Evolutionary conservation across 2,329 filamentous ascomycete genomes (phyloP).

Genomic region (Simplicillium sp.): DNA sequence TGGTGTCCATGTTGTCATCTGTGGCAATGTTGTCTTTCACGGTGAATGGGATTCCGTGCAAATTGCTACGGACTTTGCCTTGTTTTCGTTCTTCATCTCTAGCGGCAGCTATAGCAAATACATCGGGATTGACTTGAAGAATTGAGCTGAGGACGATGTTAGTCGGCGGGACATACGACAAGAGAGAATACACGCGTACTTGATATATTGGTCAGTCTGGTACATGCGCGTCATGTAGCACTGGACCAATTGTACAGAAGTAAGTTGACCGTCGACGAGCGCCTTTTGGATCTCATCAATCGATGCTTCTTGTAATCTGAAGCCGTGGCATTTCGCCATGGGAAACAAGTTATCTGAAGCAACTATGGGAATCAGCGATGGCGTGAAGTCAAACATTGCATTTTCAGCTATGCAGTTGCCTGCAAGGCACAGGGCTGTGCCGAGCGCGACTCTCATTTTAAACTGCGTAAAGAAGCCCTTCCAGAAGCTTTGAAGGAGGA

Average conservation of each 20-base stretch:
- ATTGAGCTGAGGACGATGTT: slow-evolving; percentile 32
- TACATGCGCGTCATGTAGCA: slow-evolving; percentile 53
- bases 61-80: slow-evolving; percentile 49
- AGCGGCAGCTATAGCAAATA: slow-evolving; percentile 47
- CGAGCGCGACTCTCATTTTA: too few species aligned
- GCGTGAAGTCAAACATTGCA: slow-evolving; percentile 9
- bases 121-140: slow-evolving; percentile 61
- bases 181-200: slow-evolving; percentile 28
- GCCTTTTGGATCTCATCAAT: slow-evolving; percentile 57
- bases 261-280: slow-evolving; percentile 44
- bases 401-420: too few species aligned
- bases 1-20: slow-evolving; percentile 64
- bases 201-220: slow-evolving; percentile 57
- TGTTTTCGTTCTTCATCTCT: slow-evolving; percentile 50
- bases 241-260: slow-evolving; percentile 45
- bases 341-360: slow-evolving; percentile 39
- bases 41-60: slow-evolving; percentile 68
- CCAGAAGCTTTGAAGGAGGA: too few species aligned
- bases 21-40: slow-evolving; percentile 67
- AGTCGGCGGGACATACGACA: not conserved
- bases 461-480: too few species aligned
- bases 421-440: too few species aligned
- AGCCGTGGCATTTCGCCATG: slow-evolving; percentile 51
- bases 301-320: slow-evolving; percentile 58
- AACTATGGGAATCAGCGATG: slow-evolving; percentile 25